These are phyloP conservation scores for Stephania cephalantha DNA, from an alignment of 164 flowering plant genomes.

Conservation along the genomic window DNA sequence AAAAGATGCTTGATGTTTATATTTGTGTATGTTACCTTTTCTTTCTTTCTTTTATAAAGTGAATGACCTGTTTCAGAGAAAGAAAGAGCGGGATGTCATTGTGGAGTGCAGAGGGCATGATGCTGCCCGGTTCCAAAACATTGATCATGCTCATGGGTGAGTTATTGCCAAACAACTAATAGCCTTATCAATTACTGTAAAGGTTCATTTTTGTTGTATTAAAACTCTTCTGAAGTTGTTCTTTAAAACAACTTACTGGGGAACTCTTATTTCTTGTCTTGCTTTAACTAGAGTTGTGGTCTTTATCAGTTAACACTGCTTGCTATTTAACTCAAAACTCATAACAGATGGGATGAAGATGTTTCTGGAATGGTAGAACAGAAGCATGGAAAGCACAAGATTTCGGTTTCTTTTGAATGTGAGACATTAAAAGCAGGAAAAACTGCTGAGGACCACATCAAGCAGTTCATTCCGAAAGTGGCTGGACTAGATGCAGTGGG, in stretches of 20 bases:
- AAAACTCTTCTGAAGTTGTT: no score
- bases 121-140: conserved; percentile 70
- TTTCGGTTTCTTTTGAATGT: conserved; percentile 68
- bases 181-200: not conserved
- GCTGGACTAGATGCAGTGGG: conserved; percentile 86
- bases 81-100: conserved; percentile 50
- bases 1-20: not conserved
- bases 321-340: not conserved
- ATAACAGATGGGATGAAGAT: conserved; percentile 78
- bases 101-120: conserved; percentile 98
- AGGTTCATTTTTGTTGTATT: no score
- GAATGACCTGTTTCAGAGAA: conserved; percentile 39
- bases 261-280: no score
- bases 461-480: conserved; percentile 80
- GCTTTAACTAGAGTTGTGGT: not conserved
- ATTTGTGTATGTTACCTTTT: not conserved
- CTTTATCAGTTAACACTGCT: not conserved
- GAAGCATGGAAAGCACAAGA: conserved; percentile 41
- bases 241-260: no score
- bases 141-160: conserved; percentile 95
- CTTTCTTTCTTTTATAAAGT: not conserved
- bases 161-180: not conserved
- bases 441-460: conserved; percentile 91
- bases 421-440: conserved; percentile 84
- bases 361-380: conserved; percentile 70